Conservation (phyloP, 2,329 filamentous ascomycete genomes). For the Chaetomiaceae sp. region DNA sequence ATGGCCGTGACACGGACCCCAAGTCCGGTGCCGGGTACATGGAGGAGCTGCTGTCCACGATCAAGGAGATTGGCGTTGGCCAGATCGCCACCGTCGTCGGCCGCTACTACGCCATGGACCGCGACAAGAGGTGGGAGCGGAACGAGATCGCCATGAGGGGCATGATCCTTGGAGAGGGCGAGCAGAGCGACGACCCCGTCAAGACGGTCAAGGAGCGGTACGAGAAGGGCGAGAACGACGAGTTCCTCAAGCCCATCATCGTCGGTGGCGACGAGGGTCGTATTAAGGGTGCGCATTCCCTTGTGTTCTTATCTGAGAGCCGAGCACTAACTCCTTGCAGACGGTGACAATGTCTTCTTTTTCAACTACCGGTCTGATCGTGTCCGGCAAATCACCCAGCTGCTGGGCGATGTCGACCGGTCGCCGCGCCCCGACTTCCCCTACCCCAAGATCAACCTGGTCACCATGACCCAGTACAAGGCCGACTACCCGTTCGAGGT, state of each 20-base stretch:
- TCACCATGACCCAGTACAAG: constrained; percentile 99
- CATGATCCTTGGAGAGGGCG: constrained; percentile 79
- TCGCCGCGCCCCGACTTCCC: constrained; percentile 87
- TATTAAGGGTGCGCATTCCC: constrained; percentile 64
- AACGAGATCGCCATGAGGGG: constrained; percentile 87
- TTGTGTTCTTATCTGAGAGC: neutral
- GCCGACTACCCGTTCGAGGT: constrained; percentile 86
- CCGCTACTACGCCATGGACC: constrained; percentile 98
- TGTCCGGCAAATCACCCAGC: constrained; percentile 91
- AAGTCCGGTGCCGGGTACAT: constrained; percentile 88
- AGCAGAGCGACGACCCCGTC: constrained; percentile 78
- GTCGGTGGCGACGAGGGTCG: constrained; percentile 80
- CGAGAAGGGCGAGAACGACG: constrained; percentile 82
- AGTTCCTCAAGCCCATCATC: constrained; percentile 98
- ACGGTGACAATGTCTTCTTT: constrained; percentile 94
- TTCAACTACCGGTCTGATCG: constrained; percentile 99
- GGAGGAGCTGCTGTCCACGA: constrained; percentile 75
- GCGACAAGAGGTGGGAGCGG: constrained; percentile 98
- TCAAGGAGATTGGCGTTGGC: constrained; percentile 78
- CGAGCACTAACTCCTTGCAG: constrained; percentile 40
- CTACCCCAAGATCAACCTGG: constrained; percentile 86
- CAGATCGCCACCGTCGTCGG: constrained; percentile 91
- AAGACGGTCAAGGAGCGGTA: constrained; percentile 85
- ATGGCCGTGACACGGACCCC: constrained; percentile 95
- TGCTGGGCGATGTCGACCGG: constrained; percentile 87